Percentiles rank a stretch among this genome's conserved stretches.
Conservation (phyloP, 2,329 filamentous ascomycete species). For the Claviceps pusilla region DNA sequence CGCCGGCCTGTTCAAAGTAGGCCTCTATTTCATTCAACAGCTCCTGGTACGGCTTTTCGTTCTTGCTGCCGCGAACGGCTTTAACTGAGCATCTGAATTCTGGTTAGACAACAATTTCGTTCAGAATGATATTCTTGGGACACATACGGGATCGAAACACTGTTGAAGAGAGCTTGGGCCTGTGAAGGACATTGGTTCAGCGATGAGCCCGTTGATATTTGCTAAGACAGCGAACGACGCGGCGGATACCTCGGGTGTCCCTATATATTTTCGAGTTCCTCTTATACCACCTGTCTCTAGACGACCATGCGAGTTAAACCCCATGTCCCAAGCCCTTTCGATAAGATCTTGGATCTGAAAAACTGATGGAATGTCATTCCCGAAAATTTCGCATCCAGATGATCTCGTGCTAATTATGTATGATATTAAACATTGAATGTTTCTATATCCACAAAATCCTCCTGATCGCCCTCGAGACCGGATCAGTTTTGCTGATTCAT, state of each 20-base stretch:
- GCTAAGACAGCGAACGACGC: neutral
- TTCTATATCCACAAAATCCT: constrained; percentile 88
- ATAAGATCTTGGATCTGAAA: constrained; percentile 75
- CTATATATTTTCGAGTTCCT: constrained; percentile 89
- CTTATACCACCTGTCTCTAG: constrained; percentile 74
- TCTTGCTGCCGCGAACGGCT: constrained; percentile 36
- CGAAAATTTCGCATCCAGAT: constrained; percentile 45
- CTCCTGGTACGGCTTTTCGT: constrained; percentile 30
- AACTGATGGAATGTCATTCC: constrained; percentile 52
- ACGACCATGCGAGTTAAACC: constrained; percentile 60
- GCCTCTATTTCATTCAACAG: constrained; percentile 54
- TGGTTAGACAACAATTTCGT: neutral
- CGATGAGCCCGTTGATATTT: neutral
- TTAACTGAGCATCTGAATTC: constrained; percentile 42
- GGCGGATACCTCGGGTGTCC: constrained; percentile 60
- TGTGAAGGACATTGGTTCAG: constrained; percentile 16
- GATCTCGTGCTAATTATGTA: constrained; percentile 50
- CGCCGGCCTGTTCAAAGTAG: constrained; percentile 51
- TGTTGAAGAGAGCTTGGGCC: constrained; percentile 65
- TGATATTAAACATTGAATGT: constrained; percentile 81
- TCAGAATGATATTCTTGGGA: neutral
- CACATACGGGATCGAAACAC: constrained; percentile 47
- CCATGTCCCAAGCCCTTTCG: constrained; percentile 74
- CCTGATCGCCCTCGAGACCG: constrained; percentile 28
- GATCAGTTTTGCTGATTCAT: neutral